Base-by-base conservation (phyloP, 208 protist species). In the Leishmania amazonensis region DNA sequence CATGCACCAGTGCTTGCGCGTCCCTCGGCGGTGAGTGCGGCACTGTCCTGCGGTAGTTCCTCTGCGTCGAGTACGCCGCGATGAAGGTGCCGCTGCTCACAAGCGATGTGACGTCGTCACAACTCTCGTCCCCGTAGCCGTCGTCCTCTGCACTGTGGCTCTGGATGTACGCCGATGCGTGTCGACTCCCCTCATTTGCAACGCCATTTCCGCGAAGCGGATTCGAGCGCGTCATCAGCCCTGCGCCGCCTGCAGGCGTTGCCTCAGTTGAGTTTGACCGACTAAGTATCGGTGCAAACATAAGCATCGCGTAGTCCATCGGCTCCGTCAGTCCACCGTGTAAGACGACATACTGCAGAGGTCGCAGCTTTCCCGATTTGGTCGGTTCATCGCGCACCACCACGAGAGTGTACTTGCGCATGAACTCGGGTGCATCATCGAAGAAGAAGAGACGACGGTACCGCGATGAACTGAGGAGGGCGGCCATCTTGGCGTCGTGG, bases 401-500 rank as follows among this genome's bases (percentile, higher is more conserved):
- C 2, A 90, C 90, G 58, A 87, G 91, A 42, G 85, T 88, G 79
- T 96, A 97, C 86, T 97, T 97, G 24, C 88, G 91, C 78, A 90
- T 88, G 81, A 94, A 94, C 79, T 90, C 90, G 0, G 90, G 93
- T 35, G 85, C 93, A 13, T 89, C 92, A 1, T 86, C 72, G 58
- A 88, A 85, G 58, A 88, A 90, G 87, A 88, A 93, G 58, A 96
- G 71, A 2, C 82, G 76, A 8, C 81, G 83, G 40, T 84, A 87
- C 45, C 76, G 81, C 2, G 62, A 72, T 3, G 62, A 40, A 13
- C 62, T 73, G 76, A 80, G 49, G 38, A 71, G 51, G n/a, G 28
- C 67, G 40, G 67, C 84, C 49, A 68, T n/a, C 35, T 64, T 79
- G 31, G 38, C 45, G 19, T 65, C 62, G 83, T 31, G 71, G 9